These are phyloP conservation scores for Atalantia buxifolia DNA, from an alignment of 345 rosid genomes.

Conservation along the genomic window DNA sequence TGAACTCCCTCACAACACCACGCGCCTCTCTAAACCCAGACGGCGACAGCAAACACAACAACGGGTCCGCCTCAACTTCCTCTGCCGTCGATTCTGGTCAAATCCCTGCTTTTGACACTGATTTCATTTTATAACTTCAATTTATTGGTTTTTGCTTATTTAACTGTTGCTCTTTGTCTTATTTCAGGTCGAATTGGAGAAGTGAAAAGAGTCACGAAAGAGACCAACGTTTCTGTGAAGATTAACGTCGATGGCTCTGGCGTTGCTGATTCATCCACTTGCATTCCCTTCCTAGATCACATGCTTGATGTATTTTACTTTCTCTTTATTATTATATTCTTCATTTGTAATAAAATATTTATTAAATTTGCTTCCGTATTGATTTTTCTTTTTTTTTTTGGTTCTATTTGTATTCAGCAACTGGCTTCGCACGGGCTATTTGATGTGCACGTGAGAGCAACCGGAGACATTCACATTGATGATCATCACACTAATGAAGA, in stretches of 20 bases:
- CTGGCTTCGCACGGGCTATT: conserved; percentile 92
- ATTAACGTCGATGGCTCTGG: conserved; percentile 87
- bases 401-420: conserved; percentile 51
- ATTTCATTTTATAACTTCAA: neutral
- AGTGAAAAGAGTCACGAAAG: conserved; percentile 79
- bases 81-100: conserved; percentile 28
- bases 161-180: neutral
- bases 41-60: conserved; percentile 6
- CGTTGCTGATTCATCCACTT: conserved; percentile 63
- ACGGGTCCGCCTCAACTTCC: conserved; percentile 25
- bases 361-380: neutral
- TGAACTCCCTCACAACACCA: neutral
- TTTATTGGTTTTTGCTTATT: neutral
- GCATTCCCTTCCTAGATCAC: conserved; percentile 88
- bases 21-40: neutral
- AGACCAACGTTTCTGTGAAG: conserved; percentile 74
- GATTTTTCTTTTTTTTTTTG: neutral
- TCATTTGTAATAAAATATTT: neutral
- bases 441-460: conserved; percentile 83
- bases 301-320: conserved; percentile 64
- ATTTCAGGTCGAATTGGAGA: conserved; percentile 59
- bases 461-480: conserved; percentile 88
- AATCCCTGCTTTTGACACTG: neutral
- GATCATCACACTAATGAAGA: conserved; percentile 96
- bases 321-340: neutral